Conservation (phyloP, 257 asterid genomes). For the Nyctanthes arbortristis region DNA sequence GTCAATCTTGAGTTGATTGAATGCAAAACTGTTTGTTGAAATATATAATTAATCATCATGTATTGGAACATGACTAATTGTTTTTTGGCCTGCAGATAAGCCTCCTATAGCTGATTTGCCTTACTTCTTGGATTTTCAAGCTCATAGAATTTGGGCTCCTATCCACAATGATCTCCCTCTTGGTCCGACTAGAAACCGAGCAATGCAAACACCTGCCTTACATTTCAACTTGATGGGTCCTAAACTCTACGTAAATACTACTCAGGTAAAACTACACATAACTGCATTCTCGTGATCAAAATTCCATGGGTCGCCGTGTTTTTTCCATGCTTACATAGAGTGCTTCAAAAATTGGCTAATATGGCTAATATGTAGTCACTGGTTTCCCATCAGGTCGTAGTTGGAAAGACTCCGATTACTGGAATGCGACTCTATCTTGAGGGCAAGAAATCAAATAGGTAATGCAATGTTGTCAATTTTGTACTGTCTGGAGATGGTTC, state of each 20-base stretch:
- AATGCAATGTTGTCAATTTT: too few relatives aligned
- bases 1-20: too few relatives aligned
- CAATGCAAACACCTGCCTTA: conserved; percentile 46
- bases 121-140: conserved; percentile 82
- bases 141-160: conserved; percentile 85
- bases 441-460: conserved; percentile 81
- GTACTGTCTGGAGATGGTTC: too few relatives aligned
- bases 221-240: conserved; percentile 72
- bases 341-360: neutral
- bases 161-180: conserved; percentile 72
- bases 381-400: conserved; percentile 44
- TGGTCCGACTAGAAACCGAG: conserved; percentile 57
- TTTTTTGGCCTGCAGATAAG: conserved; percentile 52
- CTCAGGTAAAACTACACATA: conserved; percentile 40
- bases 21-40: neutral
- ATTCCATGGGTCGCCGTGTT: too few relatives aligned
- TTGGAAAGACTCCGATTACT: conserved; percentile 67
- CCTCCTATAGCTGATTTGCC: conserved; percentile 82
- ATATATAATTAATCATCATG: neutral
- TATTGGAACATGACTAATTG: neutral
- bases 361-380: neutral
- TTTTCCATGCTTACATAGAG: neutral
- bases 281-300: neutral
- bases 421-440: conserved; percentile 89
- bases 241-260: conserved; percentile 64